Conservation (phyloP, 2,329 filamentous ascomycete species). For the Neofusicoccum kwambonambiense region DNA sequence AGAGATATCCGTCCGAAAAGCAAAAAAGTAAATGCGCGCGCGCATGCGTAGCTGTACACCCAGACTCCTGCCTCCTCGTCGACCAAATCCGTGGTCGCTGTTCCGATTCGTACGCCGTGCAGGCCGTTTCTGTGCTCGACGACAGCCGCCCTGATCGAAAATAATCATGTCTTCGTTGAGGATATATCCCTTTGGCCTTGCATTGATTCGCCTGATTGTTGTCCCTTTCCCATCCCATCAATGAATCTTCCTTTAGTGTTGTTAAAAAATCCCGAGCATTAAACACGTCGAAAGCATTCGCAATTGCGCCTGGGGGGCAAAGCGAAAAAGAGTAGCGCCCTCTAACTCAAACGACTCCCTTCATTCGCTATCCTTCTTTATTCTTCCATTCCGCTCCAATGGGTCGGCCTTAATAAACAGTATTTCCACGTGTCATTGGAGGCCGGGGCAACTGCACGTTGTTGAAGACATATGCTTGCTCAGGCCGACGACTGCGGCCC, state of each 20-base stretch:
- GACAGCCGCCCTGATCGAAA: slow-evolving; percentile 6
- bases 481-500: not conserved
- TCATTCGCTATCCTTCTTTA: not conserved
- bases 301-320: not conserved
- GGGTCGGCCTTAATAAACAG: not conserved
- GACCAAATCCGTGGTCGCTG: not conserved
- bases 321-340: not conserved
- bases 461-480: not conserved
- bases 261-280: not conserved
- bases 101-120: not conserved
- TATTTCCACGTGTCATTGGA: not conserved
- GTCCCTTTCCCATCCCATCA: not conserved
- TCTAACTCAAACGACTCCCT: slow-evolving; percentile 1
- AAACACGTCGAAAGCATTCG: not conserved
- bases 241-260: not conserved
- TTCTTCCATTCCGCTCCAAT: not conserved
- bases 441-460: not conserved
- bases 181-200: not conserved
- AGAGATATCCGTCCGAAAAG: not conserved
- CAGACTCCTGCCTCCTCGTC: not conserved
- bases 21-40: not conserved
- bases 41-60: not conserved
- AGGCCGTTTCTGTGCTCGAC: not conserved
- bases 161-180: not conserved
- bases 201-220: not conserved